Base-by-base conservation (phyloP, 768 basidiomycete genomes). In the Xanthoconium stramineum region DNA sequence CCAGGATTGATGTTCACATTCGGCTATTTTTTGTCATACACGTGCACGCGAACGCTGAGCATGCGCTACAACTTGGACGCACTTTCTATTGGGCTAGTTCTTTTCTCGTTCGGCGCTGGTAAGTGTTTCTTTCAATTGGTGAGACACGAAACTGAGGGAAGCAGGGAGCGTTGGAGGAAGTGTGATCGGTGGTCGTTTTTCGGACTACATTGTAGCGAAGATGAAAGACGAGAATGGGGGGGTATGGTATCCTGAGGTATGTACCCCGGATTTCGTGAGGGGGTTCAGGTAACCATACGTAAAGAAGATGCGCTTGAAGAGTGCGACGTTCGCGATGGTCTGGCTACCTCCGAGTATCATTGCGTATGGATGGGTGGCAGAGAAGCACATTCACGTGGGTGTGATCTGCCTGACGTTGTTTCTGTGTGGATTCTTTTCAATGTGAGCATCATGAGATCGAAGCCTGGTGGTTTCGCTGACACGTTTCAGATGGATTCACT, bases 21-120 rank as follows among this genome's bases (percentile, higher is more conserved):
- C 50, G 80, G 76, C 38, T 94, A 88, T 69, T 76, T 82, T 43
- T 77, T 94, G 37, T 74, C 82, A 3, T 95, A 92, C 67, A 90
- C 90, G 0, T 83, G 83, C 15, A 78, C 89, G 9, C 79, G 88
- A 56, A 91, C 89, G 1, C 77, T 95, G 12, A 79, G 75, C 8
- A 67, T 71, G 30, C 70, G 76, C 3, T 95, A 95, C 63, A 66
- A 77, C 30, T 93, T 87, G 68, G 75, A 81, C 45, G 75, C 93
- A 0, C 74, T 94, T 6, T 75, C 83, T 42, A 83, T 89, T 47
- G 94, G 94, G 5, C 69, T 94, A 29, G 83, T 92, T 11, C 80
- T 94, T 6, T 79, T 97, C 10, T 72, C 87, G 0, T 89, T 84
- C 61, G 93, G 93, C 46, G 59, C 80, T 15, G 88, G 89, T 84